A percentile compares a stretch with the other conserved stretches of the same genome.
Conservation (phyloP, 2,329 filamentous ascomycete genomes). For the Colletotrichum sp. region DNA sequence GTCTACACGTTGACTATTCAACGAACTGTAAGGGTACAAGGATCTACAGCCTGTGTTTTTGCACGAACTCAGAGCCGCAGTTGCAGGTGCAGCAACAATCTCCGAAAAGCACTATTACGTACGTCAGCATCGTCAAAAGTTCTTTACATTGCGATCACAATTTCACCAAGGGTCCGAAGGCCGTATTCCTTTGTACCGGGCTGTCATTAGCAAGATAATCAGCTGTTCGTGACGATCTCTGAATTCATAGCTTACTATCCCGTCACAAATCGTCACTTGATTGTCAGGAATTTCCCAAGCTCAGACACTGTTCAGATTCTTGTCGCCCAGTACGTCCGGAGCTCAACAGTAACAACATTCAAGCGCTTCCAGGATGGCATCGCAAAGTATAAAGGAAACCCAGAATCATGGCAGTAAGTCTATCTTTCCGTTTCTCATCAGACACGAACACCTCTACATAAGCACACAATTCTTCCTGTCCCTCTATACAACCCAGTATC, state of each 20-base stretch:
- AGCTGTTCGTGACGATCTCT: not conserved
- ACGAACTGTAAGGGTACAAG: fast-evolving
- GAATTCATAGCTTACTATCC: fast-evolving
- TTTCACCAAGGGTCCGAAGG: fast-evolving
- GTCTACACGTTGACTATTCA: not conserved
- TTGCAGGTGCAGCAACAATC: not conserved
- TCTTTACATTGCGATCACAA: not conserved
- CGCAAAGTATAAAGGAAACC: not conserved
- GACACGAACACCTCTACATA: not conserved
- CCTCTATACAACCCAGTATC: not conserved
- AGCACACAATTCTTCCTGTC: fast-evolving
- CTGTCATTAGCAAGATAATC: not conserved
- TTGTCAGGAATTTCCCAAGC: fast-evolving
- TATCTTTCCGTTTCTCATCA: not conserved
- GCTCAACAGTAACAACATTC: not conserved
- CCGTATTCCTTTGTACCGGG: not conserved
- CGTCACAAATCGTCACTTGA: not conserved
- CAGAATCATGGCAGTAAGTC: not conserved
- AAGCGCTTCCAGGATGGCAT: not conserved
- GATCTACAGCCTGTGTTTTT: fast-evolving
- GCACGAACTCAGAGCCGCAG: not conserved
- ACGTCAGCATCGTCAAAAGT: not conserved
- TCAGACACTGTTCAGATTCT: not conserved
- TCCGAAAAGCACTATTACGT: not conserved
- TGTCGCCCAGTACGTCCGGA: not conserved